These are phyloP conservation scores for Rhodotorula mucilaginosa DNA, from an alignment of 1,284 basidiomycete genomes.

Conservation along the genomic window DNA sequence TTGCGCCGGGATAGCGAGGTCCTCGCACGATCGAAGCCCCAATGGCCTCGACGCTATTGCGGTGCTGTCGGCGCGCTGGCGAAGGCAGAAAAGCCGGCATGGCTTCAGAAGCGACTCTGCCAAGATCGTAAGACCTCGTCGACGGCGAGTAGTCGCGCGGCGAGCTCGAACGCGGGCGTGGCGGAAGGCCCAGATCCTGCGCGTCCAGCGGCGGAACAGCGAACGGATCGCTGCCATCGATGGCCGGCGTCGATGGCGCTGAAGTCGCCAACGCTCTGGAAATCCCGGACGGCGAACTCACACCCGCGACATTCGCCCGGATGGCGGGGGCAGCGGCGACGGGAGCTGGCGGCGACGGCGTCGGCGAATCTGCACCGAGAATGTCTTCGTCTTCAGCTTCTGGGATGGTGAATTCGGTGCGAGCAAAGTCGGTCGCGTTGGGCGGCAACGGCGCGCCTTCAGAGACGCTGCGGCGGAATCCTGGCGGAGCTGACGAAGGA, in stretches of 20 bases:
- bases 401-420: constrained; percentile 23
- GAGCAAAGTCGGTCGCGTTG: constrained; percentile 3
- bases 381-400: constrained; percentile 25
- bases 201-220: neutral
- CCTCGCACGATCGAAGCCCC: constrained; percentile 1
- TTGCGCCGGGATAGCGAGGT: constrained; percentile 26
- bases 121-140: neutral
- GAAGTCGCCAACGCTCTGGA: neutral
- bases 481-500: neutral
- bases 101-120: constrained; percentile 1
- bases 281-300: neutral
- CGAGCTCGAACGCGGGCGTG: neutral
- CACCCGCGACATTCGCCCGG: neutral
- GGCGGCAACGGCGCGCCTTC: constrained; percentile 18
- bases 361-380: neutral
- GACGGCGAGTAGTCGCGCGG: neutral
- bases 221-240: neutral
- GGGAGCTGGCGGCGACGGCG: constrained; percentile 16
- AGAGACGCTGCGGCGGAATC: constrained; percentile 21
- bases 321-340: neutral
- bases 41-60: neutral
- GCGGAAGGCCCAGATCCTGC: neutral
- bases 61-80: constrained; percentile 6
- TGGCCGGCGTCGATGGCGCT: neutral
- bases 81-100: constrained; percentile 35